A percentile compares a stretch with the other conserved stretches of the same genome.
Conservation (phyloP, 768 basidiomycete genomes). For the Trametes cubensis region DNA sequence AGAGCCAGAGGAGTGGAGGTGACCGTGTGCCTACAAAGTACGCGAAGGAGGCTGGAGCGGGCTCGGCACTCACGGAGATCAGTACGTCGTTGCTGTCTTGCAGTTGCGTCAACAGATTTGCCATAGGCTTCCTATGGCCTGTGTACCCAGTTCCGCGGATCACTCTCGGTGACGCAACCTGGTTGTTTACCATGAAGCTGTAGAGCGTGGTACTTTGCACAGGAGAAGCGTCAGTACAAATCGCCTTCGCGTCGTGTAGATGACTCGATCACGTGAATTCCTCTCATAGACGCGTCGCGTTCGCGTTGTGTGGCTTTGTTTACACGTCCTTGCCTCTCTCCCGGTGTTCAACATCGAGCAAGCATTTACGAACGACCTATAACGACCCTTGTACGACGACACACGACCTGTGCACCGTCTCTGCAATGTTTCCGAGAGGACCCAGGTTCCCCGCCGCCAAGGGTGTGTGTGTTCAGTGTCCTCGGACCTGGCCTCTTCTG, state of each 20-base stretch:
- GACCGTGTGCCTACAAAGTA: too few species aligned
- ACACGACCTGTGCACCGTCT: not conserved
- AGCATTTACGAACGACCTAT: not conserved
- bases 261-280: constrained; percentile 6
- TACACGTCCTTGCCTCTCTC: not conserved
- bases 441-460: constrained; percentile 42
- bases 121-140: too few species aligned
- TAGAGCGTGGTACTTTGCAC: too few species aligned
- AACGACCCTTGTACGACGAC: constrained; percentile 3
- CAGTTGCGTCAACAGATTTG: too few species aligned
- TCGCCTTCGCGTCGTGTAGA: not conserved
- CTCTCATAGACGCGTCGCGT: not conserved
- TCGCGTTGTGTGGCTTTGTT: constrained; percentile 1
- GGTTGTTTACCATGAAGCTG: too few species aligned
- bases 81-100: too few species aligned
- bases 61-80: too few species aligned
- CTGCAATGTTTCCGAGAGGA: constrained; percentile 50
- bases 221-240: not conserved
- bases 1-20: too few species aligned
- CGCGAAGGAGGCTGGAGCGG: too few species aligned
- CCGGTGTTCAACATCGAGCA: constrained; percentile 4
- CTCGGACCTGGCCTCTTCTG: not conserved
- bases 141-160: too few species aligned
- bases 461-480: constrained; percentile 17
- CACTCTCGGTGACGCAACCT: too few species aligned